phyloP scores from a whole-genome alignment of 2,329 filamentous ascomycete species.

The Microascus cirrosus region DNA sequence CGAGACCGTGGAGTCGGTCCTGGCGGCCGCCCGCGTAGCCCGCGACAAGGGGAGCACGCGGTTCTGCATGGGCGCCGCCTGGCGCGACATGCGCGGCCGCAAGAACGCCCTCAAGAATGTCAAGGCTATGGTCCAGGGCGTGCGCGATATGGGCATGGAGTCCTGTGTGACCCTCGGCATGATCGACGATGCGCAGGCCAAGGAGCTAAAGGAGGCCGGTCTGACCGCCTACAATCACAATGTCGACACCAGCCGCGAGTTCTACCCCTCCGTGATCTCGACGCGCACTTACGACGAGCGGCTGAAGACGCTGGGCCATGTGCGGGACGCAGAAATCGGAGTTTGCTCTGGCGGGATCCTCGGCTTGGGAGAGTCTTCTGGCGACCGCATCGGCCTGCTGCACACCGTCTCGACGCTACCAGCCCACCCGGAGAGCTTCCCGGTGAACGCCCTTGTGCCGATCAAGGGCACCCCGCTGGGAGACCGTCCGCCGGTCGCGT shows the following conservation, averaged over 20 bases:
- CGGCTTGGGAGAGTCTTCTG: constrained; percentile 67
- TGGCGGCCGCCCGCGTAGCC: constrained; percentile 65
- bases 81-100: constrained; percentile 87
- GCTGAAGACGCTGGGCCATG: constrained; percentile 65
- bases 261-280: constrained; percentile 77
- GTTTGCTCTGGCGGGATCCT: constrained; percentile 87
- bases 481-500: constrained; percentile 59
- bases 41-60: constrained; percentile 77
- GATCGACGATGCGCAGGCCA: constrained; percentile 73
- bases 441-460: constrained; percentile 81
- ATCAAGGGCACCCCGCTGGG: constrained; percentile 84
- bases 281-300: constrained; percentile 83
- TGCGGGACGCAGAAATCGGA: constrained; percentile 76
- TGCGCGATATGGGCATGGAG: constrained; percentile 76
- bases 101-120: constrained; percentile 77
- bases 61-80: constrained; percentile 93
- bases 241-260: constrained; percentile 79
- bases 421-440: constrained; percentile 78
- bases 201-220: constrained; percentile 71
- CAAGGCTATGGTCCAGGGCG: constrained; percentile 74
- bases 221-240: constrained; percentile 94
- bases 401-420: constrained; percentile 75
- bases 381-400: constrained; percentile 73
- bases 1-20: constrained; percentile 67
- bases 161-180: constrained; percentile 89